Evolutionary conservation across 2,329 filamentous ascomycete genomes (phyloP).

Genomic region (Neobulgaria alba): DNA sequence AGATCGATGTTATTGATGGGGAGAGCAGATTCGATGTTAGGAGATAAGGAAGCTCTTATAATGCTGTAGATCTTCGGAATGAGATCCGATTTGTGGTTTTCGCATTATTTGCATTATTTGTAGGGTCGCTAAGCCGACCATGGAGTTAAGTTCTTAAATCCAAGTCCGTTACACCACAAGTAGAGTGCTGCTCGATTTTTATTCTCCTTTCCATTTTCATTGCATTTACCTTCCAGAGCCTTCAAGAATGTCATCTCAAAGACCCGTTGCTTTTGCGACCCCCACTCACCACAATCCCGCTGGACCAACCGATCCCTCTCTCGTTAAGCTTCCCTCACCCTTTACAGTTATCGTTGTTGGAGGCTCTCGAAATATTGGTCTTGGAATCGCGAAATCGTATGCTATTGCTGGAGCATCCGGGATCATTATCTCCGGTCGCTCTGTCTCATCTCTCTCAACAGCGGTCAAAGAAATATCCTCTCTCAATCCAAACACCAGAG

Average conservation of each 20-base stretch:
- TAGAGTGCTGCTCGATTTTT: too few species aligned
- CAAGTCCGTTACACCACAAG: too few species aligned
- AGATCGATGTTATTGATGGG: slow-evolving; percentile 54
- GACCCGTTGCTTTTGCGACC: neutral
- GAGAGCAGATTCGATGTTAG: slow-evolving; percentile 57
- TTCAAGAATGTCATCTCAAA: too few species aligned
- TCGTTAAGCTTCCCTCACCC: neutral
- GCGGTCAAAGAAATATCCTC: neutral
- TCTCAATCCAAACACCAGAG: neutral
- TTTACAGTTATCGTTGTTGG: neutral
- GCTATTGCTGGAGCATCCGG: neutral
- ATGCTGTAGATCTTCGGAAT: too few species aligned
- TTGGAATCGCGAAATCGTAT: neutral
- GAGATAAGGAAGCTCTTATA: slow-evolving; percentile 6
- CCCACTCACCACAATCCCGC: neutral
- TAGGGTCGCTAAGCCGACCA: too few species aligned
- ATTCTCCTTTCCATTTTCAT: too few species aligned
- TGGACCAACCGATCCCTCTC: neutral
- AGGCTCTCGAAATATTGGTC: neutral
- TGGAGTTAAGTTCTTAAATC: too few species aligned
- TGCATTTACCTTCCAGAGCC: too few species aligned
- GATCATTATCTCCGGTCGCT: neutral
- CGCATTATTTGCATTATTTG: too few species aligned
- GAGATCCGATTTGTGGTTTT: too few species aligned
- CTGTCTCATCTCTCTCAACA: neutral